A percentile compares a stretch with the other conserved stretches of the same genome.
Evolutionary conservation across 2,329 filamentous ascomycete species (phyloP).

Genomic region (Plectosphaerella cucumerina): DNA sequence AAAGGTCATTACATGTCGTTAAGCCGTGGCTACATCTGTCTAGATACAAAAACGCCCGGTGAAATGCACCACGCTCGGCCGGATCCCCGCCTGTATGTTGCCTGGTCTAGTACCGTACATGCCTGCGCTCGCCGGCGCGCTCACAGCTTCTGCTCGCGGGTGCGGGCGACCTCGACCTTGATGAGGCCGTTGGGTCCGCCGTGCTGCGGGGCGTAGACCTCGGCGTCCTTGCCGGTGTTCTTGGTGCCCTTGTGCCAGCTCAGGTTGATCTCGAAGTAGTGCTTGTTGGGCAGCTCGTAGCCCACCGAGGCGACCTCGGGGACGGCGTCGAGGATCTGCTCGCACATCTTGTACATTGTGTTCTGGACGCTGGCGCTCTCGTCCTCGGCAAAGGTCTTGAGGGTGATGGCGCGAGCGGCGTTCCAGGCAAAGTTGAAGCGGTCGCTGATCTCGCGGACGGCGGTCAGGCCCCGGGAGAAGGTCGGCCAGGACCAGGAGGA

Average conservation of each 20-base stretch:
- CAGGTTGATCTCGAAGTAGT: conserved; percentile 96
- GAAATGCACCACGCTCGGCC: background rate
- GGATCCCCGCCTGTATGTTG: too few species aligned
- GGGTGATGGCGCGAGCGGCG: conserved; percentile 76
- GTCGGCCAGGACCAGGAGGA: conserved; percentile 80
- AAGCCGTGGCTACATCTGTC: background rate
- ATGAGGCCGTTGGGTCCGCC: conserved; percentile 87
- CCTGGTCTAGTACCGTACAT: too few species aligned
- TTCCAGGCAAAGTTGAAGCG: conserved; percentile 79
- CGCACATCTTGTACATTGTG: conserved; percentile 99
- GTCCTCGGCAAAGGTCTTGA: conserved; percentile 87
- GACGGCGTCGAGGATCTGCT: conserved; percentile 73
- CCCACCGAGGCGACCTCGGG: conserved; percentile 69
- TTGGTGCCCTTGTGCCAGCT: conserved; percentile 95
- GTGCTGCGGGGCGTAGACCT: conserved; percentile 91
- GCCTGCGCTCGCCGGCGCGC: background rate
- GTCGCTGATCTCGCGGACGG: conserved; percentile 58
- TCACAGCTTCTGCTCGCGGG: conserved; percentile 13
- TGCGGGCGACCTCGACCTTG: conserved; percentile 78
- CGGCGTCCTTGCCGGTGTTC: conserved; percentile 93
- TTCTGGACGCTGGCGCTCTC: conserved; percentile 90
- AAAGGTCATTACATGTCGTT: background rate
- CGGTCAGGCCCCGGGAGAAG: conserved; percentile 59
- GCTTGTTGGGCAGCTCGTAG: conserved; percentile 93
- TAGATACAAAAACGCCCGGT: background rate